Evolutionary conservation across 1,284 basidiomycete genomes (phyloP).

Genomic region (Neolentinus lepideus): DNA sequence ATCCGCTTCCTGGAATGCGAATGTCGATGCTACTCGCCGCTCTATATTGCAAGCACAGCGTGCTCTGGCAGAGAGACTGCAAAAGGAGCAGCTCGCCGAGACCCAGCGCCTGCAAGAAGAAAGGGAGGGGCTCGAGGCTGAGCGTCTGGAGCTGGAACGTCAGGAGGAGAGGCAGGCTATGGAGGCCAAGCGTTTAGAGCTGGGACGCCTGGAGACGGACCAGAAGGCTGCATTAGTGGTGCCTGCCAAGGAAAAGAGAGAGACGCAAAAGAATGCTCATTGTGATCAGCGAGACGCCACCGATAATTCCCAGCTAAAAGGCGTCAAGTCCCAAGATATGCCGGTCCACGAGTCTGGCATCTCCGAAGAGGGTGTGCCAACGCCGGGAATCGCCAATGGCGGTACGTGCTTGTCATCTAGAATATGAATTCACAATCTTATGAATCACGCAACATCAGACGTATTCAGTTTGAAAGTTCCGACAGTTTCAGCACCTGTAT

Average conservation of each 20-base stretch:
- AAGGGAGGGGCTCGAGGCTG: constrained; percentile 23
- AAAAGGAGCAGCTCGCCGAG: constrained; percentile 21
- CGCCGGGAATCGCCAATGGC: constrained; percentile 6
- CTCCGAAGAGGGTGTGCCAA: constrained; percentile 9
- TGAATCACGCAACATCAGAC: not conserved
- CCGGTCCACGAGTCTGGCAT: constrained; percentile 5
- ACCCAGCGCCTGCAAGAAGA: constrained; percentile 22
- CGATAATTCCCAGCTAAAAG: no score
- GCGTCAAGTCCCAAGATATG: no score
- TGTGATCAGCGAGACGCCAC: no score
- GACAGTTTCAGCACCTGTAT: not conserved
- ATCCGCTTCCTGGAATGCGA: constrained; percentile 40
- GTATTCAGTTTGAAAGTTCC: not conserved
- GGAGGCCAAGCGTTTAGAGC: constrained; percentile 10
- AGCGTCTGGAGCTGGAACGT: constrained; percentile 20
- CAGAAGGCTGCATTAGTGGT: constrained; percentile 1
- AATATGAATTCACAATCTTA: not conserved
- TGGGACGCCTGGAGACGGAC: constrained; percentile 11
- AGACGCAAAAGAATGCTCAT: no score
- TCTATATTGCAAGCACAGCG: constrained; percentile 21
- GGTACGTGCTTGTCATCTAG: not conserved
- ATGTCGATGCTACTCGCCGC: constrained; percentile 27
- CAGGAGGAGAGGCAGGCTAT: constrained; percentile 16
- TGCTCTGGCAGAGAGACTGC: constrained; percentile 12
- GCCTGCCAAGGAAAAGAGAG: constrained; percentile 8